These are phyloP conservation scores for Verticillium nubilum DNA, from an alignment of 2,329 filamentous ascomycete species.

Conservation along the genomic window DNA sequence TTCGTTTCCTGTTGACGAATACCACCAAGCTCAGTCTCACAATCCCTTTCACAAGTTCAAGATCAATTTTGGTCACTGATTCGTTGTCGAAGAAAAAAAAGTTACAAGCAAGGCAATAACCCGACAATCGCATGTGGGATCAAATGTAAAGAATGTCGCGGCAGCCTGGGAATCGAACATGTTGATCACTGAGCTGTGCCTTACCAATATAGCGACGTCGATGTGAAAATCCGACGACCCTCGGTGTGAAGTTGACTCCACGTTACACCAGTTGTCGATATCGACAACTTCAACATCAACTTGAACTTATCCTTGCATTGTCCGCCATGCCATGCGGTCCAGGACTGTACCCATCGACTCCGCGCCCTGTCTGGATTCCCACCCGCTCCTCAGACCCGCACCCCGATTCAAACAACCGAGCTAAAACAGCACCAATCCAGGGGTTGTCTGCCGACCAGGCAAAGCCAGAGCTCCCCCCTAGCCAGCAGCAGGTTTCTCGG, in stretches of 20 bases:
- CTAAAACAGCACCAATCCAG: slow-evolving; percentile 3
- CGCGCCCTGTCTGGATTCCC: neutral
- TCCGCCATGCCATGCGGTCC: neutral
- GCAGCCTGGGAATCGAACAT: no score
- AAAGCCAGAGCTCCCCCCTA: slow-evolving; percentile 1
- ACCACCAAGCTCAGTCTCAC: neutral
- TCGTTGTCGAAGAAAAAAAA: no score
- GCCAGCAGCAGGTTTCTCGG: neutral
- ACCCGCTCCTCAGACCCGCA: slow-evolving; percentile 2
- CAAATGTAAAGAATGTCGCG: no score
- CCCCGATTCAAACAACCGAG: slow-evolving; percentile 2
- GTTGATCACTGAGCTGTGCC: no score
- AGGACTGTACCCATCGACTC: neutral
- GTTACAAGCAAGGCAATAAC: no score
- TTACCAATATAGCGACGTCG: no score
- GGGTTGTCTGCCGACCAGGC: neutral
- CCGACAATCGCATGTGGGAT: no score
- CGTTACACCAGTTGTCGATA: neutral
- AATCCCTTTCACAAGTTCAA: neutral
- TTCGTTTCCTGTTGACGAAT: neutral
- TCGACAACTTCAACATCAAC: neutral
- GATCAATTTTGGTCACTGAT: neutral
- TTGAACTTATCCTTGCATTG: neutral
- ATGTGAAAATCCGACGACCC: no score
- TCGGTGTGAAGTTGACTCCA: no score